Conservation (phyloP, 257 asterid genomes). For the Solanum paucissectum region DNA sequence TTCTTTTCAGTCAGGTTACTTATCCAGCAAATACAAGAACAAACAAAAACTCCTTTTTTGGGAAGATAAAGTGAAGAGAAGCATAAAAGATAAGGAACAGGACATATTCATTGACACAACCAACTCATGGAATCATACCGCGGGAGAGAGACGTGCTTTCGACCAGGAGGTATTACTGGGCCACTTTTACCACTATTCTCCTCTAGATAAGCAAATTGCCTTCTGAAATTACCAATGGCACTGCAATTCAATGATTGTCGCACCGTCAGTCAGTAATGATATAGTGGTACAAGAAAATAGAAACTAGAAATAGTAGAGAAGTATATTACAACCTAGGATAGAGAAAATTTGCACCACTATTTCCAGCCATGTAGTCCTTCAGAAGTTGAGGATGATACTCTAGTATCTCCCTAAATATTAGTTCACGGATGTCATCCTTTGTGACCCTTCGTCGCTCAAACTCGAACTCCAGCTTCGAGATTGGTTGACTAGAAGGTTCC, state of each 20-base stretch:
- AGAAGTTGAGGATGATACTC: slow-evolving; percentile 79
- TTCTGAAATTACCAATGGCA: slow-evolving; percentile 74
- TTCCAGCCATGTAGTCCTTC: slow-evolving; percentile 81
- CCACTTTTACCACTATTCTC: slow-evolving; percentile 72
- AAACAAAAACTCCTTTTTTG: not conserved
- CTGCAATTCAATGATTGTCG: slow-evolving; percentile 26
- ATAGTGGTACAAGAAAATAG: not conserved
- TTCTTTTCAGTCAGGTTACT: not conserved
- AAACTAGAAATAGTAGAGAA: not conserved
- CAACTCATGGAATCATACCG: slow-evolving; percentile 33
- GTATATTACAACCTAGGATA: slow-evolving; percentile 62
- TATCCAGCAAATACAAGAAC: not conserved
- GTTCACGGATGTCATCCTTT: slow-evolving; percentile 74
- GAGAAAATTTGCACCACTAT: slow-evolving; percentile 57
- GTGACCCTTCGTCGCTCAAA: slow-evolving; percentile 76
- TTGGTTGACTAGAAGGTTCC: slow-evolving; percentile 81
- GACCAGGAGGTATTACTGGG: slow-evolving; percentile 68
- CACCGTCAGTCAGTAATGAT: not conserved
- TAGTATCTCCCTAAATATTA: slow-evolving; percentile 71
- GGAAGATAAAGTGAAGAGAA: not conserved
- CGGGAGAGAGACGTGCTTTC: slow-evolving; percentile 81
- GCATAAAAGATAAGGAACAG: not conserved
- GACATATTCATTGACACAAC: not conserved
- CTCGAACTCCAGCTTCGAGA: slow-evolving; percentile 84
- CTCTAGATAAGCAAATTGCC: slow-evolving; percentile 77